Evolutionary conservation across 257 asterid genomes (phyloP).

Genomic region (Orobanche coerulescens): DNA sequence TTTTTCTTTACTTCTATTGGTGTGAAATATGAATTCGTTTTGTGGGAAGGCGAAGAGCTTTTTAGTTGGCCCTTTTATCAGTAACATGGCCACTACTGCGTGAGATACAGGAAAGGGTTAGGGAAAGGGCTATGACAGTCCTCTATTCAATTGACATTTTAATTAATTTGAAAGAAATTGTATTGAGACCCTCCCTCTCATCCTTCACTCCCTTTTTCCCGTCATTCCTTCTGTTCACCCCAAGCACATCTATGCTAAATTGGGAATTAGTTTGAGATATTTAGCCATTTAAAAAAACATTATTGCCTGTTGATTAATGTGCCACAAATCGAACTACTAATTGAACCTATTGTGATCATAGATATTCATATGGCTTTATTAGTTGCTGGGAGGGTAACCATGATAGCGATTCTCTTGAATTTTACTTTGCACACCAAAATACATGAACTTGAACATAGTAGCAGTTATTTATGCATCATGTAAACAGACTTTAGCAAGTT

Average conservation of each 20-base stretch:
- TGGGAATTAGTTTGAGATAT: neutral
- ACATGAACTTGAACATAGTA: slow-evolving; percentile 8
- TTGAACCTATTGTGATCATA: slow-evolving; percentile 1
- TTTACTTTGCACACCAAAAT: neutral
- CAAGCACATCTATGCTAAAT: neutral
- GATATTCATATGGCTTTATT: neutral
- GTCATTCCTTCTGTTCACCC: neutral
- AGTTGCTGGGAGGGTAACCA: neutral
- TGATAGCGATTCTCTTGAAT: neutral
- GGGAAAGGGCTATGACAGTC: neutral
- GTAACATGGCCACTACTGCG: neutral
- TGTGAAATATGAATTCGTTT: neutral
- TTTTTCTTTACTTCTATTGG: neutral
- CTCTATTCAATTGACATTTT: too few species aligned
- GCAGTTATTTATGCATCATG: neutral
- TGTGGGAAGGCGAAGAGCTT: too few species aligned
- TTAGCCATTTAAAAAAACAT: too few species aligned
- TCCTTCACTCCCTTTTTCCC: neutral
- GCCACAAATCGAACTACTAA: neutral
- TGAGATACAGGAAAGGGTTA: slow-evolving; percentile 1
- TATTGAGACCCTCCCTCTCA: neutral
- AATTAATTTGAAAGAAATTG: too few species aligned
- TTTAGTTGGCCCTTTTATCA: neutral
- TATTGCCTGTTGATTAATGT: slow-evolving; percentile 2
- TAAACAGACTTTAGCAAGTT: too few species aligned